Percentiles rank a stretch among this genome's conserved stretches.
Evolutionary conservation across 495 filamentous ascomycete species (phyloP).

Genomic region (Penicillium robsamsonii): DNA sequence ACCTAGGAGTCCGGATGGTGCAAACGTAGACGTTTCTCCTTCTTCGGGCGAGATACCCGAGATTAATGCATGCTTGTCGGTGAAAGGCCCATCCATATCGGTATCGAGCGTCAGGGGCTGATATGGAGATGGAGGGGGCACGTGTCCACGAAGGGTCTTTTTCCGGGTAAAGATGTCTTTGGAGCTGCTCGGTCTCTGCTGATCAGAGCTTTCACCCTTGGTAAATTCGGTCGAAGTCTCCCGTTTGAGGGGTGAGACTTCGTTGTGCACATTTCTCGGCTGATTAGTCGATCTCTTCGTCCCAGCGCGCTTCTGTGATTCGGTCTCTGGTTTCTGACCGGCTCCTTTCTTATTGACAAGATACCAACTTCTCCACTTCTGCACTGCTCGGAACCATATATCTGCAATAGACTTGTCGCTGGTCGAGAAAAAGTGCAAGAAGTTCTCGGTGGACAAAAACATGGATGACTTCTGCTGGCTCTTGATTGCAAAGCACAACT

Average conservation of each 20-base stretch:
- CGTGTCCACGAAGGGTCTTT: constrained; percentile 39
- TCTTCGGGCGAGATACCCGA: constrained; percentile 18
- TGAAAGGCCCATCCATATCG: constrained; percentile 7
- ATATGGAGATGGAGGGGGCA: constrained; percentile 46
- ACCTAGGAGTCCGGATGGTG: constrained; percentile 58
- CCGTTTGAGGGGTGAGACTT: constrained; percentile 8
- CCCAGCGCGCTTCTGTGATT: constrained; percentile 18
- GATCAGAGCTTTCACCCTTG: constrained; percentile 18
- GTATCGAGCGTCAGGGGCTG: constrained; percentile 35
- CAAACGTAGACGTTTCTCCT: constrained; percentile 49
- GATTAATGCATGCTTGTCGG: constrained; percentile 16
- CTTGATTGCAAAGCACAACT: constrained; percentile 83
- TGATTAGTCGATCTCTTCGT: constrained; percentile 41
- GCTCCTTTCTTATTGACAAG: constrained; percentile 64
- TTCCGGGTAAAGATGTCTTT: constrained; percentile 35
- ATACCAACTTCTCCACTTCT: constrained; percentile 88
- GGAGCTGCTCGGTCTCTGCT: constrained; percentile 16
- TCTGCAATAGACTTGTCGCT: constrained; percentile 65
- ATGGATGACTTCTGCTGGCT: constrained; percentile 88
- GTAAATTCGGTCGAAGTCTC: constrained; percentile 51
- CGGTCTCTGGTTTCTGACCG: constrained; percentile 36
- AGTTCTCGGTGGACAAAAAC: constrained; percentile 79
- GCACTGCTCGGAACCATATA: constrained; percentile 66
- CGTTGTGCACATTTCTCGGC: constrained; percentile 1
- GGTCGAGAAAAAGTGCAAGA: constrained; percentile 86